Conservation (phyloP, 2,329 filamentous ascomycete species). For the Xylariaceae sp. region DNA sequence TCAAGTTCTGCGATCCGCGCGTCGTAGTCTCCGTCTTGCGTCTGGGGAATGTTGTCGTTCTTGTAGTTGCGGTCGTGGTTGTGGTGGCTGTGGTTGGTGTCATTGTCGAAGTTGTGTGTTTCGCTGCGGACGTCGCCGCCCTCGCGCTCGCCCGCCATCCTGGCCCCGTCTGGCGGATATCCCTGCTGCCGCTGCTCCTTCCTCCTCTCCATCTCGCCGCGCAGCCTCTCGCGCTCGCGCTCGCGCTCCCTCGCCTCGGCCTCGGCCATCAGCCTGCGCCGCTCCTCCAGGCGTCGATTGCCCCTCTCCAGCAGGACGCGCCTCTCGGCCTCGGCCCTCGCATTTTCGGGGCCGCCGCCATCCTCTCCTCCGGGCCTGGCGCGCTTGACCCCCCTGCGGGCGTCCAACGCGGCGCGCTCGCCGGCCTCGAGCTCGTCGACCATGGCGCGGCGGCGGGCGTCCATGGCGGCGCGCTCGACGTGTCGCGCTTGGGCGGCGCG, state of each 20-base stretch:
- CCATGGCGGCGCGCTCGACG: slow-evolving; percentile 65
- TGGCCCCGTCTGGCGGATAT: not conserved
- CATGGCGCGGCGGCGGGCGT: slow-evolving; percentile 65
- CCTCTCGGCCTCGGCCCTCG: slow-evolving; percentile 12
- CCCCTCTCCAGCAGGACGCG: slow-evolving; percentile 27
- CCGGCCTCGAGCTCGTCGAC: slow-evolving; percentile 79
- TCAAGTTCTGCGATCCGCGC: slow-evolving; percentile 38
- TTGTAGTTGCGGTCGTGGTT: slow-evolving; percentile 31
- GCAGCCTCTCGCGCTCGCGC: slow-evolving; percentile 23
- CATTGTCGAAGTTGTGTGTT: not conserved
- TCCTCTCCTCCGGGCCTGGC: slow-evolving; percentile 33
- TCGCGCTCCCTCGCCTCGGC: slow-evolving; percentile 33
- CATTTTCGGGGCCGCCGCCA: slow-evolving; percentile 6
- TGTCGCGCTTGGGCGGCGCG: slow-evolving; percentile 63
- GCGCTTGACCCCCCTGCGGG: slow-evolving; percentile 43
- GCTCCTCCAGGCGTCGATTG: slow-evolving; percentile 31
- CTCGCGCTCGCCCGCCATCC: not conserved
- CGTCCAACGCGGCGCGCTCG: slow-evolving; percentile 39
- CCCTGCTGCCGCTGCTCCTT: too few relatives aligned
- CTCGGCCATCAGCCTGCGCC: slow-evolving; percentile 33
- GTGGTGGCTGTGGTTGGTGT: slow-evolving; percentile 10
- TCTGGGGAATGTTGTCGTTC: slow-evolving; percentile 17
- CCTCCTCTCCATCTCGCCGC: slow-evolving; percentile 11
- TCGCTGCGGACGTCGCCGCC: not conserved
- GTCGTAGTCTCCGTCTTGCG: slow-evolving; percentile 22